Base-by-base conservation (phyloP, 2,329 filamentous ascomycete species). In the Epichloe uncinata region DNA sequence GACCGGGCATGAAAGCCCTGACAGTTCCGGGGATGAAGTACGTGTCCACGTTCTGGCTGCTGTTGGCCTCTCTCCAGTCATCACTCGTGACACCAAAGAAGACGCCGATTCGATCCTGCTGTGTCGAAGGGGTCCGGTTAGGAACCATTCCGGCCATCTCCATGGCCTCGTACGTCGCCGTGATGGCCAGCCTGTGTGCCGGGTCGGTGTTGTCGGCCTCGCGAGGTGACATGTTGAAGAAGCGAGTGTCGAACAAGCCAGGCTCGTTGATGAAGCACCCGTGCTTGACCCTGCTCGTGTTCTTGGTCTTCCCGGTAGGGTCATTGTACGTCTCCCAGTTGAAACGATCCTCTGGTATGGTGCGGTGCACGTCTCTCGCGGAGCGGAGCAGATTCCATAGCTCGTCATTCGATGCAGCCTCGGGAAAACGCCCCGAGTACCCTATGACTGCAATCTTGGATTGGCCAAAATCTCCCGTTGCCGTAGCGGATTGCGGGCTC, bases 171-270 rank as follows among this genome's bases (percentile, higher is more conserved):
- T 88, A 90, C 0, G 84, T 81, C 1, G 84, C 87, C 18, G 82
- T 74, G 2, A 91, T 67, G 2, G 82, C 80, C 34, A 89, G 69
- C 55, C 85, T 75, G 60, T 87, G 84, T 71, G 83, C 83, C 0
- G 85, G 85, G 61, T 89, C 85, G 1, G 79, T 84, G 57, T 86
- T 80, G 40, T 76, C 74, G n/a, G 84, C 51, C 65, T 89, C 85
- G 55, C 81, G 75, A 3, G 85, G 84, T 41, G 83, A 87, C 76
- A 89, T 87, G 63, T 85, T 85, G 74, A 89, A 89, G 69, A 90
- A 87, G 0, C 77, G 71, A 4, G 82, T 77, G 58, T 90, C 85
- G 58, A 89, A 89, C 20, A 82, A 70, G 50, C 81, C 82, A 0
- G 84, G 82, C 50, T 85, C 73, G 37, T 86, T 75, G 49, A 86